phyloP scores from a whole-genome alignment of 2,329 filamentous ascomycete genomes.

The Cladosporium phlei region DNA sequence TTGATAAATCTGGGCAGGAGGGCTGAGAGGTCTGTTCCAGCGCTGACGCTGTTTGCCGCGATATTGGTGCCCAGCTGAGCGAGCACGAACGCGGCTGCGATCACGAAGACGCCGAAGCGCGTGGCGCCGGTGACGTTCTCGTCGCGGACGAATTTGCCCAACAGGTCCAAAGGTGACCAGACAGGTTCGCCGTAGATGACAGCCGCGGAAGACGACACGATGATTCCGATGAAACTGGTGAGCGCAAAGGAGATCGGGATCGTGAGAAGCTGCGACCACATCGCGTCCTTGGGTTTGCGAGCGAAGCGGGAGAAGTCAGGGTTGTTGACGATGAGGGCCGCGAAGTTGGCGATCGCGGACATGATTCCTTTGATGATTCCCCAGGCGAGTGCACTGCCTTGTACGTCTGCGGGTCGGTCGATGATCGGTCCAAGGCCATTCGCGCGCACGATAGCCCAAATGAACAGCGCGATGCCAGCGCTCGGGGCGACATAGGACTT shows the following conservation, averaged over 20 bases:
- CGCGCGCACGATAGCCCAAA: constrained; percentile 78
- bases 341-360: constrained; percentile 85
- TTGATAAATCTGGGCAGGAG: constrained; percentile 41
- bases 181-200: constrained; percentile 41
- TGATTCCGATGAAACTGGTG: constrained; percentile 65
- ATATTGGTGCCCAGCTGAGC: constrained; percentile 47
- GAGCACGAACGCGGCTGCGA: constrained; percentile 43
- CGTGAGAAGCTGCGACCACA: constrained; percentile 70
- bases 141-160: constrained; percentile 40
- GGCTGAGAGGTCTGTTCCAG: constrained; percentile 40
- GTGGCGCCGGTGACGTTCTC: constrained; percentile 39
- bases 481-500: constrained; percentile 80
- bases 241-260: constrained; percentile 50
- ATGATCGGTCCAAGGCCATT: constrained; percentile 81
- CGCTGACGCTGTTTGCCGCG: constrained; percentile 38
- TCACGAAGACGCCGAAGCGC: constrained; percentile 48
- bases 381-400: constrained; percentile 72
- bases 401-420: constrained; percentile 56
- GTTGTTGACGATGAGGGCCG: constrained; percentile 46
- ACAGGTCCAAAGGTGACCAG: constrained; percentile 30
- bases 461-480: constrained; percentile 80
- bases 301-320: constrained; percentile 63
- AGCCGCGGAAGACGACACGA: constrained; percentile 45
- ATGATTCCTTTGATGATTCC: constrained; percentile 80
- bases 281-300: constrained; percentile 65